Base-by-base conservation (phyloP, 495 filamentous ascomycete genomes). In the Pseudotulostoma volvatum region DNA sequence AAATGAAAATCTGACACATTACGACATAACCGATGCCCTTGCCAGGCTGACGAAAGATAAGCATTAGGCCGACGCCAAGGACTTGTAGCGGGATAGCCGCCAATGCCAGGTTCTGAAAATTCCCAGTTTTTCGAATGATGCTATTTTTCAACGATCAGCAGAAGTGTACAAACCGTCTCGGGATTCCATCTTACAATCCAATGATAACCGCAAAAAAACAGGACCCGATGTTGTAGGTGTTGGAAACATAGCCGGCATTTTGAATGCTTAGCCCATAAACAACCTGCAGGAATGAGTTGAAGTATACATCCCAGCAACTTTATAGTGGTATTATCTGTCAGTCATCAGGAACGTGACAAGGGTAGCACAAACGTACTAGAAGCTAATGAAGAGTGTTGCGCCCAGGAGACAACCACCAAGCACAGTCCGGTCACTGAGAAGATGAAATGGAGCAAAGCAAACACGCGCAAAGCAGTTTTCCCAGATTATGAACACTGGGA, bases 1-100 rank as follows among this genome's bases (percentile, higher is more conserved):
- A 70, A 46, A 83, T 76, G 57, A 82, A 73, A 49, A 85, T 74
- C 54, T 86, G 71, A 45, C 70, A 77, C 71, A 82, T 77, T 47
- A 82, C 60, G 18, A 85, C 61, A 47, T 77, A 81, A 8, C 75
- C 78, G 30, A 83, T 55, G 31, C 56, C 44, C n/a, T 54, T 55
- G 34, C 65, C 59, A 28, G 71, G 64, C 14, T 72, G 67, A 18
- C 81, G 75, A 69, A 82, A 84, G 45, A 60, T 63, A 49, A 66
- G 79, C 65, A 81, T 70, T 33, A 81, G 66, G 16, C 78, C 70
- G 7, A 48, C 40, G 23, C 48, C 66, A 23, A 80, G 64, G 34
- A 79, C 63, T 41, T 69, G 64, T 13, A 82, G 52, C 1, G 77
- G 73, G 1, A 81, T 50, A 40, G 61, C 73, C 46, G 72, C 64